Base-by-base conservation (phyloP, 805 yeast genomes). In the Schwanniomyces yamadae region DNA sequence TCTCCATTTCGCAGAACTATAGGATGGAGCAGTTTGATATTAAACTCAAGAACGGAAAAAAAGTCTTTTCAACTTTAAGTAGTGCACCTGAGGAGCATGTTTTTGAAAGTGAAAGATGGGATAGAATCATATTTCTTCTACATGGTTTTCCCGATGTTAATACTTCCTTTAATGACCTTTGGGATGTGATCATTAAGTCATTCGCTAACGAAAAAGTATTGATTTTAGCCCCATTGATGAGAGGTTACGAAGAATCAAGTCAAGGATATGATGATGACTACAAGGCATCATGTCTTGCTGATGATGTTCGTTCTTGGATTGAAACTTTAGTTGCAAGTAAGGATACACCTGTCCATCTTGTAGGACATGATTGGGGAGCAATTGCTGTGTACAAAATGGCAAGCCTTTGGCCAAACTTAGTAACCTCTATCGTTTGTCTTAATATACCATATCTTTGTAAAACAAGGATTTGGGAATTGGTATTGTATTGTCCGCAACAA, bases 301-400 rank as follows among this genome's bases (percentile, higher is more conserved):
- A 42, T 5, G 73, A 67, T 39, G 54, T 66, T 17, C 34, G 39
- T 31, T 52, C 55, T 23, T 67, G 69, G 63, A 61, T 64, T 24
- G 33, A 31, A 16, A 34, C 41, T 31, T 35, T 61, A 15, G 45
- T 39, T 13, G 53, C 55, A 18, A 34, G 35, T 14, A 33, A 39
- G n/a, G 28, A 36, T 9, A 40, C 49, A 12, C 63, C 66, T 3
- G 61, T 66, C 8, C 69, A 66, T 42, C 37, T 67, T 23, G 55
- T 67, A 11, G 71, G 71, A 16, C 73, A 67, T 44, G 73, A 67
- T 45, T 67, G 73, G 73, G 73, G 73, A 14, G 71, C 73, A 7
- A 45, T 63, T 13, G 55, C 58, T 19, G 44, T 65, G 5, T 64
- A 53, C 46, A 62, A 62, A 39, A 48, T 66, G 3, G 63, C 69